Conservation (phyloP, 768 basidiomycete species). For the Boletus rubroflammeus region DNA sequence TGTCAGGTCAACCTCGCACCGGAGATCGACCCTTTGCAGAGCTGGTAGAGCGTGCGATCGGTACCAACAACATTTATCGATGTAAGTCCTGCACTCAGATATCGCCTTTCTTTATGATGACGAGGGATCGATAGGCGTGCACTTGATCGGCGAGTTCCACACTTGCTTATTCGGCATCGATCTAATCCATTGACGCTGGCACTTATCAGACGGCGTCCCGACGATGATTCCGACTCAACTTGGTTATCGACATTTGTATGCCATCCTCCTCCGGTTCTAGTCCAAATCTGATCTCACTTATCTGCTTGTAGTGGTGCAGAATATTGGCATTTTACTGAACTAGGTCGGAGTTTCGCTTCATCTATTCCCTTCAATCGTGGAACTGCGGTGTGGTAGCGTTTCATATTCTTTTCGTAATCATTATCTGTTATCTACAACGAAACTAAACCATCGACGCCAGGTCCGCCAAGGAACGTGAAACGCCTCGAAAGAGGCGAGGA, state of each 20-base stretch:
- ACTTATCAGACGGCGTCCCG: slow-evolving; percentile 44
- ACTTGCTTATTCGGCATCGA: background rate
- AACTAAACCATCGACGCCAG: slow-evolving; percentile 10
- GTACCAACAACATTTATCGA: slow-evolving; percentile 39
- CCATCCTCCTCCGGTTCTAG: background rate
- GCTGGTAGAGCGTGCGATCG: slow-evolving; percentile 38
- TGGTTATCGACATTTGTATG: slow-evolving; percentile 47
- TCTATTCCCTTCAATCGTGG: background rate
- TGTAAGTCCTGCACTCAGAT: slow-evolving; percentile 23
- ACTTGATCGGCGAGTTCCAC: slow-evolving; percentile 37
- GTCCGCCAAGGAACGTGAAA: slow-evolving; percentile 35
- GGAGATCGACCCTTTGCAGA: slow-evolving; percentile 41
- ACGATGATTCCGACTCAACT: slow-evolving; percentile 43
- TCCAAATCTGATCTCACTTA: slow-evolving; percentile 12
- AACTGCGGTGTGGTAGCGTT: background rate
- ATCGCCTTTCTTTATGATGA: background rate
- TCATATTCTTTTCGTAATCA: background rate
- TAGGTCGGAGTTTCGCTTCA: slow-evolving; percentile 21
- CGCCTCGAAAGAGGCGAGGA: slow-evolving; percentile 46
- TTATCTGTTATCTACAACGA: slow-evolving; percentile 1
- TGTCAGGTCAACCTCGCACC: slow-evolving; percentile 47
- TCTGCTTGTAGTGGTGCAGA: slow-evolving; percentile 29
- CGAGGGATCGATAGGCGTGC: slow-evolving; percentile 34
- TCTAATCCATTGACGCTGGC: background rate
- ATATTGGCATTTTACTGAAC: slow-evolving; percentile 50